Percentiles rank a stretch among this genome's conserved stretches.
Conservation (phyloP, 441 rosid species). For the Kokia cookei region DNA sequence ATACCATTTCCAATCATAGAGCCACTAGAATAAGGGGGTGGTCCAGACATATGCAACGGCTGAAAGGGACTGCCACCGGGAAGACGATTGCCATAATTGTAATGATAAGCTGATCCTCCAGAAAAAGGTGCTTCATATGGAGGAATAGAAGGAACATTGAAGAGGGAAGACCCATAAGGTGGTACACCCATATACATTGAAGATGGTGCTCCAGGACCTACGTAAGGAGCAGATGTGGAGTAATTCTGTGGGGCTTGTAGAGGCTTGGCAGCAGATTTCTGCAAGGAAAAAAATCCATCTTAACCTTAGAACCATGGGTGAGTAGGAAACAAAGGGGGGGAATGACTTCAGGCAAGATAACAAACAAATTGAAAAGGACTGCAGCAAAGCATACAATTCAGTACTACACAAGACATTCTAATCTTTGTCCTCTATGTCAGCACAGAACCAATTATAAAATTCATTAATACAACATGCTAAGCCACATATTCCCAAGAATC, state of each 20-base stretch:
- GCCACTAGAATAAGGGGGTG: constrained; percentile 79
- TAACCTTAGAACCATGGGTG: neutral
- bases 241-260: constrained; percentile 59
- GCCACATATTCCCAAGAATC: neutral
- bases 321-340: neutral
- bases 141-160: constrained; percentile 83
- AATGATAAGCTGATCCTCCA: constrained; percentile 91
- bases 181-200: constrained; percentile 83
- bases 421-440: neutral
- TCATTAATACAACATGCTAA: neutral
- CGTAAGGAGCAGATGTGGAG: constrained; percentile 67
- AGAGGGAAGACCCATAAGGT: constrained; percentile 74
- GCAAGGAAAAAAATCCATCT: constrained; percentile 4
- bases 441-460: neutral
- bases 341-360: neutral
- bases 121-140: constrained; percentile 84
- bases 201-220: constrained; percentile 76
- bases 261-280: constrained; percentile 87
- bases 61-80: constrained; percentile 84
- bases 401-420: neutral
- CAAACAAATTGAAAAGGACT: neutral
- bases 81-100: constrained; percentile 65
- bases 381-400: neutral
- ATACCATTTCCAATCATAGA: constrained; percentile 90
- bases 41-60: constrained; percentile 80